Evolutionary conservation across 805 yeast genomes (phyloP).

Genomic region (Candida palmyrensis): DNA sequence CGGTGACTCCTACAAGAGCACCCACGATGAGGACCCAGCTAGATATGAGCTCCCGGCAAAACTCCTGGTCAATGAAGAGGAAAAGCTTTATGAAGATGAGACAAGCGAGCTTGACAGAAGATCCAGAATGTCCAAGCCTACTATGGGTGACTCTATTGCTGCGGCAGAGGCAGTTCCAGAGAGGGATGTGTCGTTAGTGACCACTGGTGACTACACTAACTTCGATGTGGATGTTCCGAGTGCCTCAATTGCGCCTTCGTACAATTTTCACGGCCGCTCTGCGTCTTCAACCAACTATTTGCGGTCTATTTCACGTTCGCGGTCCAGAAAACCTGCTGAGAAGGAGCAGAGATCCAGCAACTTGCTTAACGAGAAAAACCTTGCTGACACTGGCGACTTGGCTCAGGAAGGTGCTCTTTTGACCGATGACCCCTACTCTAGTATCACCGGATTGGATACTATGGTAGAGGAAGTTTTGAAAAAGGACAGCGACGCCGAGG

Average conservation of each 20-base stretch:
- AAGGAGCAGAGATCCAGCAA: conserved; percentile 4
- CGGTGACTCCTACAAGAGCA: conserved; percentile 71
- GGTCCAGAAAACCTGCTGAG: conserved; percentile 43
- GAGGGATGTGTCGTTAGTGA: conserved; percentile 35
- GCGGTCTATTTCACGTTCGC: conserved; percentile 61
- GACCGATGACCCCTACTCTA: conserved; percentile 45
- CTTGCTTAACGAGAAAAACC: conserved; percentile 21
- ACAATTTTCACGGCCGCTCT: conserved; percentile 28
- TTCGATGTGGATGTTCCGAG: conserved; percentile 35
- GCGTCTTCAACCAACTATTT: conserved; percentile 49
- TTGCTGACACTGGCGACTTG: conserved; percentile 33
- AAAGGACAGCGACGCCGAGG: conserved; percentile 1
- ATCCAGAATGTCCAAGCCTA: conserved; percentile 35
- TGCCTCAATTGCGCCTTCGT: conserved; percentile 9
- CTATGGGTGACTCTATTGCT: conserved; percentile 39
- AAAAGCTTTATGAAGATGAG: conserved; percentile 20
- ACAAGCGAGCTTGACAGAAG: conserved; percentile 33
- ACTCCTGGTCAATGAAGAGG: conserved; percentile 19
- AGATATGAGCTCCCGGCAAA: conserved; percentile 40
- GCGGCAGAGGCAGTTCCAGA: conserved; percentile 11
- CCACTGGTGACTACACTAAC: conserved; percentile 43
- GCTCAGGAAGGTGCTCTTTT: conserved; percentile 54
- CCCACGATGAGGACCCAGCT: conserved; percentile 41
- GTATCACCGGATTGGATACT: conserved; percentile 43
- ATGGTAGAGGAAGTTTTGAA: conserved; percentile 43